These are phyloP conservation scores for Neurospora sp. DNA, from an alignment of 495 filamentous ascomycete species.

Conservation along the genomic window DNA sequence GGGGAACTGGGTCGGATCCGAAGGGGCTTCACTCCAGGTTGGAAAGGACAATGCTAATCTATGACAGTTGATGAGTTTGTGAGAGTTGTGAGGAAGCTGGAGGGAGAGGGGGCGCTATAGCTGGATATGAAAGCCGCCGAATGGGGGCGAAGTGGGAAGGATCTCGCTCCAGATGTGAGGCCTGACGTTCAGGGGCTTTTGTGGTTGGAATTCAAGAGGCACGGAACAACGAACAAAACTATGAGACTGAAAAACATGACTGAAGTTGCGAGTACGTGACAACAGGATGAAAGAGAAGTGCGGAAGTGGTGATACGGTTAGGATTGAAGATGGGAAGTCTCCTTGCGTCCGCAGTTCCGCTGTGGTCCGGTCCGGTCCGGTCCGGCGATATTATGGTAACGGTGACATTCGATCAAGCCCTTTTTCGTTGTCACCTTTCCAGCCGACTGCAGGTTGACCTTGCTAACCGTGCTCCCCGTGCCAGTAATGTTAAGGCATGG, in stretches of 20 bases:
- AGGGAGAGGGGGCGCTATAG: background rate
- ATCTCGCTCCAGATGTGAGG: background rate
- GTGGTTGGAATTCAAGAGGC: too few relatives aligned
- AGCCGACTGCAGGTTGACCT: too few relatives aligned
- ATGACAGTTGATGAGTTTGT: constrained; percentile 6
- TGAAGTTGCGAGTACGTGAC: background rate
- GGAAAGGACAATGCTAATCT: background rate
- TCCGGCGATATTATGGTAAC: too few relatives aligned
- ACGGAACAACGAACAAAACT: too few relatives aligned
- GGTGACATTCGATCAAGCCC: too few relatives aligned
- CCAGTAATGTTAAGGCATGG: too few relatives aligned
- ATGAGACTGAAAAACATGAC: background rate
- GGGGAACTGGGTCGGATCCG: too few relatives aligned
- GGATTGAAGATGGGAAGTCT: background rate
- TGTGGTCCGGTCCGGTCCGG: too few relatives aligned
- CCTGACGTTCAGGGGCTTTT: too few relatives aligned
- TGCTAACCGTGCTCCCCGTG: too few relatives aligned
- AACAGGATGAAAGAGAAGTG: background rate
- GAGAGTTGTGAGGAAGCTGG: constrained; percentile 1
- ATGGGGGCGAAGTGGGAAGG: background rate
- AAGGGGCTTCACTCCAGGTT: background rate
- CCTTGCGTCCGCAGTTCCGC: too few relatives aligned
- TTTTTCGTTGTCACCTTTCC: too few relatives aligned
- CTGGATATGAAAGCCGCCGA: background rate
- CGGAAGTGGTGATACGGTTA: background rate